Evolutionary conservation across 148 eudicot species (phyloP), one percentile per base, ranked within the genome.

Genomic region (Amaranthus hypochondriacus): DNA sequence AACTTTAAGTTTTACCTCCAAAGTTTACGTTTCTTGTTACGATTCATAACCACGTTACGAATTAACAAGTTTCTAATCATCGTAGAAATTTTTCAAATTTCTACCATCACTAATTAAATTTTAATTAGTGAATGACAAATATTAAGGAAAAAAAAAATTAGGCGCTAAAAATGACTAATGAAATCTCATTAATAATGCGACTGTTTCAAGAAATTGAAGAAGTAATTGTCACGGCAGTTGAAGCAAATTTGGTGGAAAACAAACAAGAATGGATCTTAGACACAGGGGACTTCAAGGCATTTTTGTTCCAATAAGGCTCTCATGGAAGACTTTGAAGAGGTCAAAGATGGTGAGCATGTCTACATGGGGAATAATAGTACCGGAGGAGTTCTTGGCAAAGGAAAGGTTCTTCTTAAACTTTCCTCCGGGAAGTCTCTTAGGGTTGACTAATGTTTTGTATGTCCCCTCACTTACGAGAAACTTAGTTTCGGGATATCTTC

Each of bases 271-370:
- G 48, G 72, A 39, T 69, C 4, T 21, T 69, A 0, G 60, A 69
- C 58, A 53, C 18, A 2, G 12, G 72, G 12, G 72, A n/a, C 60
- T 9, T 52, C 72, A 53, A 54, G 59, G 5, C 72, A 69, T 9
- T 42, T 69, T 14, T 54, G 18, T 28, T 4, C 60, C 0, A 53
- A 53, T 9, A 69, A 54, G 48, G 72, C 13, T 4, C 2, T 59
- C 8, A 28, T 59, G 63, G 28, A 8, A 2, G 43, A 59, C 0
- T 67, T 67, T 50, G 70, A 72, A 2, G 67, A 72, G 11, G 48
- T 3, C 6, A 4, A 28, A 21, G 48, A 72, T n/a, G 57, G 65
- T 0, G 56, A 61, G 8, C 42, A 15, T 49, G 48, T 72, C 18
- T 72, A 51, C 57, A 54, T 54, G 59, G 72, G 59, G 3, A 54